Base-by-base conservation (phyloP, 176 grass and related monocot genomes). In the Rhipidocladum racemiflorum region DNA sequence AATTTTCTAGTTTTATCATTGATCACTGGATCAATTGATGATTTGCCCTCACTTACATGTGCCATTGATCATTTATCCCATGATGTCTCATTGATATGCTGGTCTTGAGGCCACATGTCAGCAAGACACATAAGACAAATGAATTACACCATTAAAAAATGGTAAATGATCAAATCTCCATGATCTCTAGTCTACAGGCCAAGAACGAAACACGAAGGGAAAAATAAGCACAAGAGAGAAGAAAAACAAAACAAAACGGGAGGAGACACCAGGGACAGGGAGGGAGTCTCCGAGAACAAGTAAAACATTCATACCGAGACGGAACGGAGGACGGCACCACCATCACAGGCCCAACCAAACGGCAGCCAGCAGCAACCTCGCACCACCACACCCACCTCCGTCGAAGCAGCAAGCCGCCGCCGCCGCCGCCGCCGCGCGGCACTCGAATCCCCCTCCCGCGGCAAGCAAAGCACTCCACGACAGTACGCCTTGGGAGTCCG, bases 271-370 rank as follows among this genome's bases (percentile, higher is more conserved):
- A 51, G 1, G 49, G 49, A 57, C n/a, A n/a, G 20, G 78, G 36
- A 55, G 79, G n/a, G n/a, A 81, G 66, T 30, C 65, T 57, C 40
- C 3, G 46, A 66, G 7, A 56, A 48, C 81, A 30, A 61, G n/a
- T 74, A 61, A 68, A 50, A 53, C 51, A 80, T 68, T 62, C 23
- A 89, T 60, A 70, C 87, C 14, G 61, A 85, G 87, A 85, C 76
- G 70, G 43, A 89, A 80, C 81, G 68, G 68, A 74, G 75, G 57
- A 84, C 87, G 60, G 61, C 76, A 66, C 61, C 75, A 53, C 30
- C 75, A 48, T 21, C 74, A 74, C 53, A 45, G 27, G 40, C 69
- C 82, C 54, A 75, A 70, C 87, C 87, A 59, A 78, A 81, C 64
- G 70, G 55, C 82, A 76, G 82, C 53, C 16, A 72, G 80, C 77